Percentiles rank a stretch among this genome's conserved stretches.
These are phyloP conservation scores for Candida krabiensis DNA, from an alignment of 805 yeast species.

Conservation along the genomic window DNA sequence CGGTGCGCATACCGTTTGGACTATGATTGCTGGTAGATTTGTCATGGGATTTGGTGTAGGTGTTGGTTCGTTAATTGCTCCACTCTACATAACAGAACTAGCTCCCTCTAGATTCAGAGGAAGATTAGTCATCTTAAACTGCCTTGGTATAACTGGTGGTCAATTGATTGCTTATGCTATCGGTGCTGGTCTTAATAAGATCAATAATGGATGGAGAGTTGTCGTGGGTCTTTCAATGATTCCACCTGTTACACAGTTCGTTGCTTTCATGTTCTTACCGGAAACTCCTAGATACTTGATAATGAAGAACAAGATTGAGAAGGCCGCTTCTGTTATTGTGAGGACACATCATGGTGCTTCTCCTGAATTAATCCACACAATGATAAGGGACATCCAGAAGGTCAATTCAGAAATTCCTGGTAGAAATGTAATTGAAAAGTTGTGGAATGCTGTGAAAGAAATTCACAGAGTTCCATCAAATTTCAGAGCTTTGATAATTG, in stretches of 20 bases:
- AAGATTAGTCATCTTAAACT: slow-evolving; percentile 83
- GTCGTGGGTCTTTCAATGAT: slow-evolving; percentile 87
- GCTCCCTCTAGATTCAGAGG: slow-evolving; percentile 94
- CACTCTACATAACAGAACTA: slow-evolving; percentile 85
- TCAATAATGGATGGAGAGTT: slow-evolving; percentile 88
- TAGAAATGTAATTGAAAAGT: slow-evolving; percentile 44
- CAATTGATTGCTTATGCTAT: slow-evolving; percentile 92
- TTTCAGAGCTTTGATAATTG: slow-evolving; percentile 83
- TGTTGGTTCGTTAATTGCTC: slow-evolving; percentile 91
- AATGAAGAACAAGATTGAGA: slow-evolving; percentile 61
- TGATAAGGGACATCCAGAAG: slow-evolving; percentile 63
- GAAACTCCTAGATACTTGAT: slow-evolving; percentile 93
- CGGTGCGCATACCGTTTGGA: slow-evolving; percentile 78
- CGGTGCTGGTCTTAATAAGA: slow-evolving; percentile 79
- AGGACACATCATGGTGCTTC: slow-evolving; percentile 65
- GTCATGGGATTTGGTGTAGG: slow-evolving; percentile 98
- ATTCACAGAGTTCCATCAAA: slow-evolving; percentile 74
- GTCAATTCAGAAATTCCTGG: slow-evolving; percentile 49
- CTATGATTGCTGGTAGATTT: slow-evolving; percentile 89
- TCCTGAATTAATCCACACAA: slow-evolving; percentile 61
- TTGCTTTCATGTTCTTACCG: slow-evolving; percentile 80
- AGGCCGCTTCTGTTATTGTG: slow-evolving; percentile 65
- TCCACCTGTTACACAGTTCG: slow-evolving; percentile 79
- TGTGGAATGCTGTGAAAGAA: slow-evolving; percentile 60
- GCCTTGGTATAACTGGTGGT: slow-evolving; percentile 90